A percentile compares a stretch with the other conserved stretches of the same genome.
phyloP scores from a whole-genome alignment of 371 early-diverging fungal genomes.

The Mortierella sp. region DNA sequence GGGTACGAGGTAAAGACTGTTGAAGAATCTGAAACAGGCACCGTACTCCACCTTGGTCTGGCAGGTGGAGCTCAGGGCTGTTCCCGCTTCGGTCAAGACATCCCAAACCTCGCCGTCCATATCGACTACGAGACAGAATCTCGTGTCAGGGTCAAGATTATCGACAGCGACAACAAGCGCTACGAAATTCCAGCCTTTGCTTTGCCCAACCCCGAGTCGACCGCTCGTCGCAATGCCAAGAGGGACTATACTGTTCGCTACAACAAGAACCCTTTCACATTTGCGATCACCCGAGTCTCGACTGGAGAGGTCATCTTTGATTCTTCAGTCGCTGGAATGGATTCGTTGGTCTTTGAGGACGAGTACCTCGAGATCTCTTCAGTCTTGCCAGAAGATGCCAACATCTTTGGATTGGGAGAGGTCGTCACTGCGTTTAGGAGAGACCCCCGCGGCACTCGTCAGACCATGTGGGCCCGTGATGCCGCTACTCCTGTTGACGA shows the following conservation, averaged over 20 bases:
- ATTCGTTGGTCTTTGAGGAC: slow-evolving; percentile 76
- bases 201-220: slow-evolving; percentile 58
- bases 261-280: slow-evolving; percentile 67
- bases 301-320: slow-evolving; percentile 70
- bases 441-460: slow-evolving; percentile 42
- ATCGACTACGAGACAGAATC: slow-evolving; percentile 68
- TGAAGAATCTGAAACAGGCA: slow-evolving; percentile 24
- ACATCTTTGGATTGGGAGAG: slow-evolving; percentile 84
- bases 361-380: slow-evolving; percentile 78
- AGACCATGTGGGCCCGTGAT: slow-evolving; percentile 73
- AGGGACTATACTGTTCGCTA: slow-evolving; percentile 64
- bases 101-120: slow-evolving; percentile 58
- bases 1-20: slow-evolving; percentile 35
- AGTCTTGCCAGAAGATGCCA: slow-evolving; percentile 63
- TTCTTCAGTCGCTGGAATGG: slow-evolving; percentile 60
- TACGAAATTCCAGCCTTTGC: slow-evolving; percentile 70
- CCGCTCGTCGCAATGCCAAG: slow-evolving; percentile 27
- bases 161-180: slow-evolving; percentile 64
- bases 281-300: slow-evolving; percentile 65
- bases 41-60: slow-evolving; percentile 29
- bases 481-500: slow-evolving; percentile 65
- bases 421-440: slow-evolving; percentile 68
- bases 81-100: slow-evolving; percentile 62
- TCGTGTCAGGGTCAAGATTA: slow-evolving; percentile 68
- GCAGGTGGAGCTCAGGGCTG: slow-evolving; percentile 31